A percentile compares a stretch with the other conserved stretches of the same genome.
phyloP scores from a whole-genome alignment of 2,329 filamentous ascomycete species.

The Lachnellula occidentalis region DNA sequence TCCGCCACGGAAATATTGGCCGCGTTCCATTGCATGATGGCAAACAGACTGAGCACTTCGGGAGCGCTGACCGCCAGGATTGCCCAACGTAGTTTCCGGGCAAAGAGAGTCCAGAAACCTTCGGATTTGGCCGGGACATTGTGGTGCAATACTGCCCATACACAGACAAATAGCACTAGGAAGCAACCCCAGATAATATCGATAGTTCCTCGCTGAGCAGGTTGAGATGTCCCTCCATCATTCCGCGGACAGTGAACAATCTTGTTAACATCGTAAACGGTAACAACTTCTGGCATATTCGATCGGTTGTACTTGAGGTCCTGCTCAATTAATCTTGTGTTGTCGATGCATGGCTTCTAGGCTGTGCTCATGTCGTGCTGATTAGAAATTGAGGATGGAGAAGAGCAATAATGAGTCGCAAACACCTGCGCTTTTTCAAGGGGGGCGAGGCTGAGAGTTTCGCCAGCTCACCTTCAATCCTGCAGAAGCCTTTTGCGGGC shows the following conservation, averaged over 20 bases:
- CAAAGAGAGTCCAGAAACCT: neutral
- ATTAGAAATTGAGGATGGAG: neutral
- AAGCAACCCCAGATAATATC: conserved; percentile 7
- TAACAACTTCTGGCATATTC: neutral
- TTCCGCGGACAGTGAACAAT: neutral
- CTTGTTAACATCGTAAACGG: no score
- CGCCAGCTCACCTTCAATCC: neutral
- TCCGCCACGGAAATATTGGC: conserved; percentile 3
- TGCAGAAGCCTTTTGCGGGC: neutral
- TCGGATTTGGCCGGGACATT: conserved; percentile 1
- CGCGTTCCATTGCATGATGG: conserved; percentile 6
- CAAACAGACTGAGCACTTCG: conserved; percentile 3
- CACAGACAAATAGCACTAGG: no score
- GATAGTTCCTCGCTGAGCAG: conserved; percentile 3
- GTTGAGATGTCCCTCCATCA: neutral
- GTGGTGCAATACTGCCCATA: conserved; percentile 8
- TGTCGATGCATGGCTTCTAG: no score
- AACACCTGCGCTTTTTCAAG: neutral
- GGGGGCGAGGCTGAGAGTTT: neutral
- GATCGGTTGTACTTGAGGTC: neutral
- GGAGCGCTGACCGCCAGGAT: conserved; percentile 1
- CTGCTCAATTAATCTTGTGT: no score
- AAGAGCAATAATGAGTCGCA: neutral
- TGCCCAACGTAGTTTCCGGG: conserved; percentile 1
- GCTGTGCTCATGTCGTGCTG: no score